Conservation (phyloP, 805 yeast genomes). For the Kluyveromyces dobzhanskii region DNA sequence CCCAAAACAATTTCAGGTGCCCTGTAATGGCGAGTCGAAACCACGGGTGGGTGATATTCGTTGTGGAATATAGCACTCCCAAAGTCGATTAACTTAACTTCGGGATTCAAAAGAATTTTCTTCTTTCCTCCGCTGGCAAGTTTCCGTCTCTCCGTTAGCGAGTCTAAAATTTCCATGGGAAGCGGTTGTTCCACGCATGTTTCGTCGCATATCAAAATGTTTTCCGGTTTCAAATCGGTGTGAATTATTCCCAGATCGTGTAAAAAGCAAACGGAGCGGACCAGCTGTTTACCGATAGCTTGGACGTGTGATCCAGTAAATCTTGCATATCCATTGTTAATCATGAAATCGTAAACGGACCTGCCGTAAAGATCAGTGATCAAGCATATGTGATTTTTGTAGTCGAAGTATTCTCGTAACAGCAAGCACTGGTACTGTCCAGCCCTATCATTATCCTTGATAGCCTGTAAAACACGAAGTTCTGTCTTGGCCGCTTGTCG, state of each 20-base stretch:
- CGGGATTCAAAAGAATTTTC: slow-evolving; percentile 54
- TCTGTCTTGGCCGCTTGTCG: slow-evolving; percentile 94
- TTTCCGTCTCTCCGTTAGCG: slow-evolving; percentile 23
- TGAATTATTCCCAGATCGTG: slow-evolving; percentile 89
- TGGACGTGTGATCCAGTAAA: slow-evolving; percentile 93
- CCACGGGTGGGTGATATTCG: slow-evolving; percentile 87
- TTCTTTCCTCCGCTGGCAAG: slow-evolving; percentile 28
- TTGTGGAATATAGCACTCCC: slow-evolving; percentile 95
- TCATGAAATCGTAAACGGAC: slow-evolving; percentile 84
- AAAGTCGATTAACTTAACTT: slow-evolving; percentile 86
- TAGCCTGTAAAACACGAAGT: slow-evolving; percentile 53
- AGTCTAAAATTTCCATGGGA: slow-evolving; percentile 13
- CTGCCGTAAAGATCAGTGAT: slow-evolving; percentile 83
- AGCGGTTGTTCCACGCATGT: slow-evolving; percentile 18
- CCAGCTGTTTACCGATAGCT: slow-evolving; percentile 75
- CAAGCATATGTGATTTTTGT: slow-evolving; percentile 85
- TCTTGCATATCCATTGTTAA: slow-evolving; percentile 72
- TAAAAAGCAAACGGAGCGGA: slow-evolving; percentile 77
- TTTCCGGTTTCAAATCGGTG: slow-evolving; percentile 96
- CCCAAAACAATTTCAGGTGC: slow-evolving; percentile 96
- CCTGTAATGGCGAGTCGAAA: slow-evolving; percentile 91
- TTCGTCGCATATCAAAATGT: slow-evolving; percentile 50
- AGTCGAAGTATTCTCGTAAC: slow-evolving; percentile 83
- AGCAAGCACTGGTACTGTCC: slow-evolving; percentile 68
- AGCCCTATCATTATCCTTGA: slow-evolving; percentile 37